Percentiles rank a stretch among this genome's conserved stretches.
phyloP scores from a whole-genome alignment of 495 filamentous ascomycete species.

The Talaromyces liani region DNA sequence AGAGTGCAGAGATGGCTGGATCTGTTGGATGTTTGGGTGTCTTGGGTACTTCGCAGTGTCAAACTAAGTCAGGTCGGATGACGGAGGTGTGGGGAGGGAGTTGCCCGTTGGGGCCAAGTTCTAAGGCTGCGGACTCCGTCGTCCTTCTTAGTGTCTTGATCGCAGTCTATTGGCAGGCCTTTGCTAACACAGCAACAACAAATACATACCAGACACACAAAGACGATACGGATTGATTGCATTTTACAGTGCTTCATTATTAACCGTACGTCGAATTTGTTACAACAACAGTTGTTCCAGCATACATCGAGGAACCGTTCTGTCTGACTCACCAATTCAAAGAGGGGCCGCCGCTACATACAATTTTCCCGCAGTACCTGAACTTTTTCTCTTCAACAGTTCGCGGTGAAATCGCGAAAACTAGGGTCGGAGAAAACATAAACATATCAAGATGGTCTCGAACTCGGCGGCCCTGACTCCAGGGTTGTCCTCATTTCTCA shows the following conservation, averaged over 20 bases:
- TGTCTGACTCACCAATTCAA: not conserved
- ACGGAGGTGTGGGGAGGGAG: constrained; percentile 10
- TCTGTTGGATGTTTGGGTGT: not conserved
- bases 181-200: too few relatives aligned
- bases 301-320: not conserved
- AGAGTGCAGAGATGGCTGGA: not conserved
- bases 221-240: not conserved
- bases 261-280: not conserved
- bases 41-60: not conserved
- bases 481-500: constrained; percentile 66
- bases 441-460: constrained; percentile 36
- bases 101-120: constrained; percentile 2
- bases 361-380: not conserved
- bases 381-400: not conserved
- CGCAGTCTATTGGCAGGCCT: not conserved
- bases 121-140: not conserved
- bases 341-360: not conserved
- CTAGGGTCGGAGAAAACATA: not conserved
- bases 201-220: not conserved
- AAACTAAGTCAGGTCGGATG: constrained; percentile 4
- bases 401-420: not conserved
- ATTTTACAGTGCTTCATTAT: not conserved
- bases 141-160: not conserved
- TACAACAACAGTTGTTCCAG: not conserved
- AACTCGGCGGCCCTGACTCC: constrained; percentile 49